Percentiles rank a stretch among this genome's conserved stretches.
These are phyloP conservation scores for Aspergillus novofumigatus DNA, from an alignment of 2,329 filamentous ascomycete genomes.

Conservation along the genomic window DNA sequence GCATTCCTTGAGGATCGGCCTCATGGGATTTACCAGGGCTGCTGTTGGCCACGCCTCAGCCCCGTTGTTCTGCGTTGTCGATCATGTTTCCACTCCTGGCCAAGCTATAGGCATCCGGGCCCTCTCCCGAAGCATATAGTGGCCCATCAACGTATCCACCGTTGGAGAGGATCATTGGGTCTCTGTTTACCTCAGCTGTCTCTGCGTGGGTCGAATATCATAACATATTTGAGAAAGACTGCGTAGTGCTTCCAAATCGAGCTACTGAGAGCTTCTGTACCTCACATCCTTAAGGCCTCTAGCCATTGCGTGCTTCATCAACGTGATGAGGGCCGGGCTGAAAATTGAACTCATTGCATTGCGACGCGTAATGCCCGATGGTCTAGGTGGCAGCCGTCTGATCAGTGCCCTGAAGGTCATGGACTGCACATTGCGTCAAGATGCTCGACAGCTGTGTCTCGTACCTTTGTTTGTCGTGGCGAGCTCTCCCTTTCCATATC, in stretches of 20 bases:
- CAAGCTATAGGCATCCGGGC: slow-evolving; percentile 14
- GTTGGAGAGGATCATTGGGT: slow-evolving; percentile 7
- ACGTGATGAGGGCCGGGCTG: slow-evolving; percentile 12
- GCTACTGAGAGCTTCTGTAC: not conserved
- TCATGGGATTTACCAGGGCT: not conserved
- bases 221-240: slow-evolving; percentile 2
- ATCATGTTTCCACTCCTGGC: slow-evolving; percentile 12
- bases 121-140: slow-evolving; percentile 14
- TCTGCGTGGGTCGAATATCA: not conserved
- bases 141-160: slow-evolving; percentile 5
- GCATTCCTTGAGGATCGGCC: not conserved
- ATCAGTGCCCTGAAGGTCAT: not conserved
- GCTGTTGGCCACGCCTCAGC: slow-evolving; percentile 7
- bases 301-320: slow-evolving; percentile 5
- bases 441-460: not conserved
- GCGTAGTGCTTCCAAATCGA: slow-evolving; percentile 2
- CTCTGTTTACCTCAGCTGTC: not conserved
- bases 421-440: not conserved
- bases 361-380: slow-evolving; percentile 11
- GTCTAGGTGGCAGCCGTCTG: not conserved
- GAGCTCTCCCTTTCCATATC: not conserved
- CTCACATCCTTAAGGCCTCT: not conserved
- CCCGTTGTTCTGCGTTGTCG: slow-evolving; percentile 7
- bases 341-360: slow-evolving; percentile 3
- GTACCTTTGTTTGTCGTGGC: not conserved